Base-by-base conservation (phyloP, 2,329 filamentous ascomycete species). In the Sporothrix brunneoviolacea region DNA sequence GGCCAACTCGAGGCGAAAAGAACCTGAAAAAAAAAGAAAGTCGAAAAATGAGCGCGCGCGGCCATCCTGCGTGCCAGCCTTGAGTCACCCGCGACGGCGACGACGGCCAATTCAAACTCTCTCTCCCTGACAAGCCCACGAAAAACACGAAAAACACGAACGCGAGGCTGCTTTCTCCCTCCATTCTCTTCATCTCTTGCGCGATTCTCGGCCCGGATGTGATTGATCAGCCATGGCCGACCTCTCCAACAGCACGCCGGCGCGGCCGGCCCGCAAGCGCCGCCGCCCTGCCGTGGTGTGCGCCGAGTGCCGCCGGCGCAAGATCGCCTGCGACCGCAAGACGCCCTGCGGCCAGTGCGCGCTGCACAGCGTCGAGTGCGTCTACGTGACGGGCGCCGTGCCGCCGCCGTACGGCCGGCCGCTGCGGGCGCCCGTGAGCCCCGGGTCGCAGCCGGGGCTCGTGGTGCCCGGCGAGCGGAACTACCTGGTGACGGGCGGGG, bases 261-360 rank as follows among this genome's bases (percentile, higher is more conserved):
- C 38, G 27, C 49, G 39, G 30, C 49, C 47, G 15, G 9, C 50
- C 8, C 57, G 57, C 18, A 57, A 57, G 39, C 53, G 57, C n/a
- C 50, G 57, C 22, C 62, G 65, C 22, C 68, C 68, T 33, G 62
- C 70, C 8, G 62, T 73, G n/a, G 78, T 79, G 1, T 82, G 79
- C 58, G 64, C 70, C 53, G 68, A 78, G 32, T 84, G 81, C 57
- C 71, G 80, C 28, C 71, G 66, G 49, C 76, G 79, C 30, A 84
- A 84, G 62, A 75, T 83, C 51, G 71, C 73, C 43, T 84, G 80
- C 58, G 75, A 84, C 60, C 74, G 77, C 39, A 73, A 75, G 52
- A 62, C 64, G 5, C 81, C 81, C 2, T 84, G 80, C 57, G 71
- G 69, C 52, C 78, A 80, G 50, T 84, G 81, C 58, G 73, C 74